These are phyloP conservation scores for Irpex lacteus DNA, from an alignment of 1,284 basidiomycete genomes.

Conservation along the genomic window DNA sequence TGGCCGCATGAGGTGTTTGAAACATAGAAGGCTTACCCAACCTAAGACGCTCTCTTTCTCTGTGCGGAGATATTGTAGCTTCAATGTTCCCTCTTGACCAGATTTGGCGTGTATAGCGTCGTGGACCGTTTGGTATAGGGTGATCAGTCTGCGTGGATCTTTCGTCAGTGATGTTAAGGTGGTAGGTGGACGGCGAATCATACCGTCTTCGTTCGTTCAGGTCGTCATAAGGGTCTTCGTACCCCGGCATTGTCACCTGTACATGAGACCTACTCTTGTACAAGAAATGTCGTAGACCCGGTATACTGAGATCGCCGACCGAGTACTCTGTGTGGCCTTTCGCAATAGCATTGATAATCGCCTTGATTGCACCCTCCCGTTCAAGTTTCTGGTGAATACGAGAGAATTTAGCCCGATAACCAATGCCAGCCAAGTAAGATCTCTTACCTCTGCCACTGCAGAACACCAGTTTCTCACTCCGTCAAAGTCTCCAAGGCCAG, in stretches of 20 bases:
- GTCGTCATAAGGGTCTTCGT: constrained; percentile 79
- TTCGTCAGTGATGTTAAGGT: neutral
- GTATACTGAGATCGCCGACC: constrained; percentile 74
- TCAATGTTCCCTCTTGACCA: constrained; percentile 70
- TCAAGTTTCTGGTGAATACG: constrained; percentile 52
- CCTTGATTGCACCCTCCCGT: constrained; percentile 53
- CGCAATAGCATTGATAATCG: constrained; percentile 43
- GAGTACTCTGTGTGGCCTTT: constrained; percentile 59
- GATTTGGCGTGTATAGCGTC: constrained; percentile 86
- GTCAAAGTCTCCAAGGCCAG: constrained; percentile 68
- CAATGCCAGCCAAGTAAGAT: neutral
- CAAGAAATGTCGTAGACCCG: constrained; percentile 90
- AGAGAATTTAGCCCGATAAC: neutral
- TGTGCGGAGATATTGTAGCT: constrained; percentile 83
- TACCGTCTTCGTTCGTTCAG: constrained; percentile 60
- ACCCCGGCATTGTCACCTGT: constrained; percentile 82
- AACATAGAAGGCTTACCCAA: constrained; percentile 57
- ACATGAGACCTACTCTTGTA: constrained; percentile 90
- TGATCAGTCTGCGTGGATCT: constrained; percentile 57
- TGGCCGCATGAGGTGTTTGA: neutral
- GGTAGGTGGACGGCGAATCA: constrained; percentile 13
- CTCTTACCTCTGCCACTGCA: constrained; percentile 54
- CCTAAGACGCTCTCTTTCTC: constrained; percentile 87
- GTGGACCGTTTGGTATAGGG: constrained; percentile 82
- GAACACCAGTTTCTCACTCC: constrained; percentile 70